A percentile compares a stretch with the other conserved stretches of the same genome.
These are phyloP conservation scores for Saccharomycopsis fibuligera DNA, from an alignment of 805 yeast genomes.

Conservation along the genomic window DNA sequence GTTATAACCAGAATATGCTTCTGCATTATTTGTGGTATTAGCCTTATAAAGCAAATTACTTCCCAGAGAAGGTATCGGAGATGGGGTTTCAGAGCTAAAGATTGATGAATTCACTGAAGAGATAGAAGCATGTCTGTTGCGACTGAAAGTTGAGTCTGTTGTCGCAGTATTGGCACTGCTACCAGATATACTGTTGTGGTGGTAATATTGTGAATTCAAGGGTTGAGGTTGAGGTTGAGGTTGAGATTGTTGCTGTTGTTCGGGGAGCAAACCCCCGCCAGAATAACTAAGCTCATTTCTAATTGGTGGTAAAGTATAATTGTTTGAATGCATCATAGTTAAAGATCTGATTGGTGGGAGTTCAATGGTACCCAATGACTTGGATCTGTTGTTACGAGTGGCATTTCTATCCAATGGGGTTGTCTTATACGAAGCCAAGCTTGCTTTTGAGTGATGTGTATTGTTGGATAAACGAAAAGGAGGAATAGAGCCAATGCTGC, in stretches of 20 bases:
- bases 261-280: not conserved
- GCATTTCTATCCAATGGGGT: not conserved
- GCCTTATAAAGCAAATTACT: too few relatives aligned
- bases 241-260: not conserved
- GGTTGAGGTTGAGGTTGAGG: not conserved
- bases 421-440: conserved; percentile 8
- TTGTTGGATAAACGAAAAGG: not conserved
- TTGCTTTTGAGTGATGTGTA: not conserved
- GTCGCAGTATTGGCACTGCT: not conserved
- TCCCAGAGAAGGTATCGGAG: not conserved
- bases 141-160: not conserved
- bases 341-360: conserved; percentile 2
- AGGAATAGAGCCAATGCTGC: not conserved
- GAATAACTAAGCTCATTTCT: not conserved
- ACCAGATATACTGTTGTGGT: not conserved
- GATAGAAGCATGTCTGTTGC: not conserved
- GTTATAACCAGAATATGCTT: not conserved
- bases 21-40: too few relatives aligned
- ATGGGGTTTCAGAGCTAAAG: not conserved
- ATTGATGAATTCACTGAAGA: not conserved
- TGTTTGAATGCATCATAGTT: not conserved
- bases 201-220: not conserved
- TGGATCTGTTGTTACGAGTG: not conserved
- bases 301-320: not conserved
- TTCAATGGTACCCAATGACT: conserved; percentile 4